Evolutionary conservation across 176 grass and related monocot genomes (phyloP).

Genomic region (Bothriochloa decipiens): DNA sequence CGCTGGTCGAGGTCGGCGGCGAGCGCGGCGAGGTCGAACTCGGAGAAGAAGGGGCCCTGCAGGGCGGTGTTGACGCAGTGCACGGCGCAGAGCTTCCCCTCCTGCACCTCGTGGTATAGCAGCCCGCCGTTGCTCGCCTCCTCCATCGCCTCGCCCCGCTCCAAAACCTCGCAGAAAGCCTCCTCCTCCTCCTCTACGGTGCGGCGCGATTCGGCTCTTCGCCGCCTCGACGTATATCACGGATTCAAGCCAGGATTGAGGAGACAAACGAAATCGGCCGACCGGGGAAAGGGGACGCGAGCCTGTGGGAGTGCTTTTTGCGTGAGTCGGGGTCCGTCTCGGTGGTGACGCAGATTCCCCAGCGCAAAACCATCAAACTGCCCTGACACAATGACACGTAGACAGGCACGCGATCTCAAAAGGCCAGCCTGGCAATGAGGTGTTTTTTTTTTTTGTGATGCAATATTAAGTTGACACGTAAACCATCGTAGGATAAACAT

Average conservation of each 20-base stretch:
- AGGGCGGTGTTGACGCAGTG: constrained; percentile 98
- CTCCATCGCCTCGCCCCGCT: neutral
- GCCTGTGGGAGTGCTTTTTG: neutral
- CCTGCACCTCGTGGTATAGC: constrained; percentile 97
- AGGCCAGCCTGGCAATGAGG: neutral
- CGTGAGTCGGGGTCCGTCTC: neutral
- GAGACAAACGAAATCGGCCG: neutral
- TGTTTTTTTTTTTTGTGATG: neutral
- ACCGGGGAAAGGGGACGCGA: neutral
- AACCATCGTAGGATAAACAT: too few species aligned
- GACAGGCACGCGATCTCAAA: neutral
- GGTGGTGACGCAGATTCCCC: neutral
- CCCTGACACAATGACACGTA: neutral
- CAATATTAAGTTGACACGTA: too few species aligned
- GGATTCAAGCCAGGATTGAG: neutral
- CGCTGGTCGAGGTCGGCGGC: constrained; percentile 84
- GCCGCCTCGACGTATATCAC: neutral
- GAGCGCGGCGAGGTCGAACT: constrained; percentile 95
- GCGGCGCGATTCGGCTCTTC: neutral
- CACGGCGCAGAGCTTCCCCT: constrained; percentile 96
- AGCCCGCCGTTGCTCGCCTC: neutral
- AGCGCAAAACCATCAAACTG: neutral
- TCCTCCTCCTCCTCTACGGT: neutral
- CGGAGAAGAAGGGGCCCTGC: constrained; percentile 99
- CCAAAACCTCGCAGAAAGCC: neutral